Conservation (phyloP, 768 basidiomycete species). For the Collybiopsis luxurians region DNA sequence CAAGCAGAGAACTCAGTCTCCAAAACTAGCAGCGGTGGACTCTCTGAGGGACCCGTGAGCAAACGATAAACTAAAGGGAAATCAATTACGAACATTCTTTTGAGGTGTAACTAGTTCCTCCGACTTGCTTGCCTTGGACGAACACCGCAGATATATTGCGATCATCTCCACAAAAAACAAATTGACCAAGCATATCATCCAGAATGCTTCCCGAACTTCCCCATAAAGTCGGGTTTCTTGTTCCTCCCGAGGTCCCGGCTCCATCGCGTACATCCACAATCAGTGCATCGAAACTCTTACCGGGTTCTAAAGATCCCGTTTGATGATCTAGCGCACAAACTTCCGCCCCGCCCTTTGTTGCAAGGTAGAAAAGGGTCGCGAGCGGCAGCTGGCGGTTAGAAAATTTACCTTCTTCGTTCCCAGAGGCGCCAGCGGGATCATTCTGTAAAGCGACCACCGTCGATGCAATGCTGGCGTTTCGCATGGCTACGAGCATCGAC, state of each 20-base stretch:
- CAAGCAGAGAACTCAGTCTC: too few relatives aligned
- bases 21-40: too few relatives aligned
- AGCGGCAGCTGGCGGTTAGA: conserved; percentile 65
- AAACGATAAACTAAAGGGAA: too few relatives aligned
- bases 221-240: conserved; percentile 54
- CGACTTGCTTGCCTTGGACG: conserved; percentile 78
- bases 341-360: conserved; percentile 87
- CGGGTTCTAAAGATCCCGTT: conserved; percentile 74
- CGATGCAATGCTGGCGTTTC: conserved; percentile 75
- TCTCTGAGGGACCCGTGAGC: too few relatives aligned
- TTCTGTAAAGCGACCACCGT: conserved; percentile 65
- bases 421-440: neutral
- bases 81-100: too few relatives aligned
- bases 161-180: conserved; percentile 85
- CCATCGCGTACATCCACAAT: conserved; percentile 57
- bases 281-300: conserved; percentile 91
- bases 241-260: conserved; percentile 25
- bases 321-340: conserved; percentile 69
- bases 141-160: conserved; percentile 80
- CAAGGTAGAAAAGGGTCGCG: conserved; percentile 80
- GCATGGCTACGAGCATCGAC: conserved; percentile 75
- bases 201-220: conserved; percentile 38
- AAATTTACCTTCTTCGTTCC: conserved; percentile 30
- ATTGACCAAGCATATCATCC: conserved; percentile 70
- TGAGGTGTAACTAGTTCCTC: conserved; percentile 41